phyloP scores from a whole-genome alignment of 148 eudicot genomes.

The Gaultheria prostrata region DNA sequence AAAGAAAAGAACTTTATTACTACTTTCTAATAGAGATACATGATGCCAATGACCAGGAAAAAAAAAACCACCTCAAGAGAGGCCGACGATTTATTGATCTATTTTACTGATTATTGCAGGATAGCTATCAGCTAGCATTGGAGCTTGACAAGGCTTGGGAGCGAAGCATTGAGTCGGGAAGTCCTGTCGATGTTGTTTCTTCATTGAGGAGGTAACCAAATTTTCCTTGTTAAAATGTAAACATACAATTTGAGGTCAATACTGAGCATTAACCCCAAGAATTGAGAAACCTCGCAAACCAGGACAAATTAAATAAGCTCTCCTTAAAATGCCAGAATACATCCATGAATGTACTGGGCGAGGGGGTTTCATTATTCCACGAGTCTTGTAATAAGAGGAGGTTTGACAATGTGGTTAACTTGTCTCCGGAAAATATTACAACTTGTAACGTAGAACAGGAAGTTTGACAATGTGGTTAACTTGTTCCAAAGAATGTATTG shows the following conservation, averaged over 20 bases:
- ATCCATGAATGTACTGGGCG: not conserved
- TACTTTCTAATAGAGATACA: not conserved
- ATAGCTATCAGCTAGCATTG: constrained; percentile 80
- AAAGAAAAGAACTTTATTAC: not conserved
- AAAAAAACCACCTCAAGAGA: not conserved
- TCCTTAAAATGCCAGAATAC: not conserved
- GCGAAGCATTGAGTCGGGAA: constrained; percentile 49
- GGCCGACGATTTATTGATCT: not conserved
- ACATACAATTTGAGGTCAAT: not conserved
- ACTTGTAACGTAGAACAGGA: not conserved
- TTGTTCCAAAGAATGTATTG: not conserved
- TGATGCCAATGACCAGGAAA: not conserved
- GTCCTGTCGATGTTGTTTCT: constrained; percentile 59
- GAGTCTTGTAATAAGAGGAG: constrained; percentile 3
- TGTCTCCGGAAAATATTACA: not conserved
- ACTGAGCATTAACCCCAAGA: not conserved
- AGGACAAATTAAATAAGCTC: not conserved
- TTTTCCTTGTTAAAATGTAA: not conserved
- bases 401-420: not conserved
- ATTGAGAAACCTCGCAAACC: not conserved
- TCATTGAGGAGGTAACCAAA: constrained; percentile 58
- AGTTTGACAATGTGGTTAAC: too few species aligned
- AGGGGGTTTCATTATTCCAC: not conserved
- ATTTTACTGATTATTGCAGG: constrained; percentile 40
- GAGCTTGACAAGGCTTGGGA: constrained; percentile 68